Conservation (phyloP, 2,329 filamentous ascomycete species). For the Fragosphaeria purpurea region DNA sequence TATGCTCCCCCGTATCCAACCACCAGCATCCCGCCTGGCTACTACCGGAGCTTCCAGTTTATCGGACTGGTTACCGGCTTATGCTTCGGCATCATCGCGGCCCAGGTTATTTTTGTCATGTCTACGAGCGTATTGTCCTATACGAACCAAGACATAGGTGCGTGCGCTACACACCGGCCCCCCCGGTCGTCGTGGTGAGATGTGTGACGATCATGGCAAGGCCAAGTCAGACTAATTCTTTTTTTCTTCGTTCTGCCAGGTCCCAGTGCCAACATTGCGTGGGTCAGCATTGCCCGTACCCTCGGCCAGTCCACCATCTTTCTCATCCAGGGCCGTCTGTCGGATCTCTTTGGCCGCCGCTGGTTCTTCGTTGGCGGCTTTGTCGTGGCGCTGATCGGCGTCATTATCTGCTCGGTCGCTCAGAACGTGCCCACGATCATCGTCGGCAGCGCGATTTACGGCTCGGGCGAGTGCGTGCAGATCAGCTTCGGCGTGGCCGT, state of each 20-base stretch:
- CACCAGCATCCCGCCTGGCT: slow-evolving; percentile 21
- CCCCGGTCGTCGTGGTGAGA: too few relatives aligned
- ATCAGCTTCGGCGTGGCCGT: slow-evolving; percentile 27
- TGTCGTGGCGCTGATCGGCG: slow-evolving; percentile 25
- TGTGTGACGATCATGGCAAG: neutral
- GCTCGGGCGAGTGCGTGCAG: slow-evolving; percentile 26
- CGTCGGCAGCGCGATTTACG: slow-evolving; percentile 24
- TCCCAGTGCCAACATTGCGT: slow-evolving; percentile 23
- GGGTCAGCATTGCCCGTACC: slow-evolving; percentile 26
- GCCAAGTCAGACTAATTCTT: neutral
- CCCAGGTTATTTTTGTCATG: slow-evolving; percentile 26
- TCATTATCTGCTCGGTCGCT: slow-evolving; percentile 24
- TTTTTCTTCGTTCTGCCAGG: slow-evolving; percentile 4
- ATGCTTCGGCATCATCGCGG: slow-evolving; percentile 25
- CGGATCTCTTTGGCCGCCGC: slow-evolving; percentile 27
- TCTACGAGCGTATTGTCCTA: slow-evolving; percentile 24
- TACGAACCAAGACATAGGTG: slow-evolving; percentile 8
- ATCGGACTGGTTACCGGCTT: slow-evolving; percentile 24
- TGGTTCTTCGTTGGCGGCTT: slow-evolving; percentile 30
- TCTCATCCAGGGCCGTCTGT: slow-evolving; percentile 26
- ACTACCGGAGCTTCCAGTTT: slow-evolving; percentile 25
- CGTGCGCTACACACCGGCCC: neutral
- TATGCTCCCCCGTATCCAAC: neutral
- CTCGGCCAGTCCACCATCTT: slow-evolving; percentile 26
- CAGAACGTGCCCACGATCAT: slow-evolving; percentile 25